A percentile compares a stretch with the other conserved stretches of the same genome.
phyloP scores from a whole-genome alignment of 345 rosid species.

The Eucalyptus polybractea region DNA sequence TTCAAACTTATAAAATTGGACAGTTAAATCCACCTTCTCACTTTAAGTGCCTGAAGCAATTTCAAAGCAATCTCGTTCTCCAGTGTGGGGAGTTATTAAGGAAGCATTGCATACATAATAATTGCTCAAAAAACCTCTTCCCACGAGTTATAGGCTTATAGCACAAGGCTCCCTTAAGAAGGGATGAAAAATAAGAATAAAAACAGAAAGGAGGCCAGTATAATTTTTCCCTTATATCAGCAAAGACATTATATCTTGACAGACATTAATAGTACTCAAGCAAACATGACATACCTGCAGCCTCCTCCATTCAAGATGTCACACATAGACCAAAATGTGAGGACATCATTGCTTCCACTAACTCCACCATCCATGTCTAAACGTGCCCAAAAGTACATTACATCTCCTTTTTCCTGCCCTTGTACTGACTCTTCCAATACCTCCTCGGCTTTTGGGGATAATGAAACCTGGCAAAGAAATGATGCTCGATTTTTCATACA shows the following conservation, averaged over 20 bases:
- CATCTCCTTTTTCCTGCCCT: constrained; percentile 38
- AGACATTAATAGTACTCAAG: neutral
- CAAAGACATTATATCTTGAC: neutral
- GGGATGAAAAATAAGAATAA: neutral
- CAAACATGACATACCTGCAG: constrained; percentile 42
- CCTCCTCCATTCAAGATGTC: constrained; percentile 60
- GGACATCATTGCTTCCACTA: constrained; percentile 18
- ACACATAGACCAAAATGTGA: constrained; percentile 70
- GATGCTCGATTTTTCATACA: neutral
- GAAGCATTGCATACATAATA: neutral
- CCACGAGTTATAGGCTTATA: neutral
- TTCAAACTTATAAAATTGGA: neutral
- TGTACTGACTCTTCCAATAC: constrained; percentile 46
- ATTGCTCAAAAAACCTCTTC: neutral
- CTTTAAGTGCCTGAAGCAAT: neutral
- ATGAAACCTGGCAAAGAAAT: constrained; percentile 28
- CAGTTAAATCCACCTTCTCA: neutral
- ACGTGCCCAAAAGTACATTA: constrained; percentile 59
- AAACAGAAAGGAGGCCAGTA: neutral
- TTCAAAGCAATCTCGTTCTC: neutral
- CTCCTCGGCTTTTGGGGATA: constrained; percentile 47
- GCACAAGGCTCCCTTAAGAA: neutral
- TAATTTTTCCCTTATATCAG: neutral
- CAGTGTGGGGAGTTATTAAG: neutral
- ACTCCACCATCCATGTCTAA: constrained; percentile 38